phyloP scores from a whole-genome alignment of 139 green algal species.

The Volvox africanus region DNA sequence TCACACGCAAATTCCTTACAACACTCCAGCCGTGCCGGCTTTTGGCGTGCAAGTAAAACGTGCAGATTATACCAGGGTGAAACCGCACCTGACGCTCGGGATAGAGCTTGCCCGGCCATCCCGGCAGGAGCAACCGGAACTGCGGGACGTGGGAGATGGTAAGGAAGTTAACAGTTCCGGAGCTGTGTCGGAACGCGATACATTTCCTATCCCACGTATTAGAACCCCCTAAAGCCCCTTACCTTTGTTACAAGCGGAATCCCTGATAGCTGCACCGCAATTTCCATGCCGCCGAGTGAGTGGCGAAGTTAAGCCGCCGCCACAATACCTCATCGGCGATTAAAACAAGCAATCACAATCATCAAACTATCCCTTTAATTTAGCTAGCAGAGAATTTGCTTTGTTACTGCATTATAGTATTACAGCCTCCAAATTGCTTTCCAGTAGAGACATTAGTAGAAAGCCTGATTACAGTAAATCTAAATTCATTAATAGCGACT shows the following conservation, averaged over 20 bases:
- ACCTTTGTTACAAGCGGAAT: background rate
- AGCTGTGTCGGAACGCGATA: background rate
- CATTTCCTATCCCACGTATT: background rate
- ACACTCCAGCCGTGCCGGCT: too few species aligned
- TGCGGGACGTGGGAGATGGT: background rate
- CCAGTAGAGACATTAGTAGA: too few species aligned
- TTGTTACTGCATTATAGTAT: too few species aligned
- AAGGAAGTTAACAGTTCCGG: background rate
- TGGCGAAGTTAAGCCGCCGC: background rate
- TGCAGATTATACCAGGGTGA: too few species aligned
- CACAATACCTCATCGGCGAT: background rate
- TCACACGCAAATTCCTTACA: too few species aligned
- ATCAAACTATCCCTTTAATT: too few species aligned
- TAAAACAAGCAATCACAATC: too few species aligned
- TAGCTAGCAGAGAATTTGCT: too few species aligned
- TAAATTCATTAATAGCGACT: too few species aligned
- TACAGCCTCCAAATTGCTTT: too few species aligned
- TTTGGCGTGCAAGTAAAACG: too few species aligned
- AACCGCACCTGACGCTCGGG: background rate
- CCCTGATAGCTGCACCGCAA: background rate
- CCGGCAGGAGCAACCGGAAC: constrained; percentile 18
- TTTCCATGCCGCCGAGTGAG: background rate
- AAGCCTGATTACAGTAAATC: too few species aligned
- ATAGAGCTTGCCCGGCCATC: background rate
- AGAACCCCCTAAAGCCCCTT: background rate